A percentile compares a stretch with the other conserved stretches of the same genome.
These are phyloP conservation scores for Penstemon newberryi DNA, from an alignment of 257 asterid species.

Conservation along the genomic window DNA sequence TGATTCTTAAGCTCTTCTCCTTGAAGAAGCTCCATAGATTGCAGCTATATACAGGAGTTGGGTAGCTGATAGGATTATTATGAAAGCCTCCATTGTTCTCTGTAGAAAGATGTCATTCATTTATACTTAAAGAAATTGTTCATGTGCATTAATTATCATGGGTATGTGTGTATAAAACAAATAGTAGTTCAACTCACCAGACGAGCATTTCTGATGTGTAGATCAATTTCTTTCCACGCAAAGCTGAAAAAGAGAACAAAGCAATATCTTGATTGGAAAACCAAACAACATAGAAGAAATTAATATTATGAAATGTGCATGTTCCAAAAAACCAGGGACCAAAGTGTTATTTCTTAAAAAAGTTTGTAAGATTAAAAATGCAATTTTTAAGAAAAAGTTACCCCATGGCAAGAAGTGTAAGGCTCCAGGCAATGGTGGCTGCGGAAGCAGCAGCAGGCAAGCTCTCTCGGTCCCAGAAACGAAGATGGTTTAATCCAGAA, in stretches of 20 bases:
- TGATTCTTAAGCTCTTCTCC: constrained; percentile 37
- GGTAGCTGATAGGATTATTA: constrained; percentile 72
- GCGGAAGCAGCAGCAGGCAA: constrained; percentile 63
- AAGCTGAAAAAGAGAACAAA: constrained; percentile 45
- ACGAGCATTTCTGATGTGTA: constrained; percentile 54
- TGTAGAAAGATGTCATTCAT: constrained; percentile 27
- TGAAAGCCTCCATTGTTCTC: constrained; percentile 96
- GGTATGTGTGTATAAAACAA: background rate
- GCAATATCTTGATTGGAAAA: background rate
- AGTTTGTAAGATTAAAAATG: background rate
- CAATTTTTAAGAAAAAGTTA: constrained; percentile 16
- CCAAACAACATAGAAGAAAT: background rate
- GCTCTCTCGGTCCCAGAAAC: constrained; percentile 61
- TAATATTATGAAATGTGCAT: background rate
- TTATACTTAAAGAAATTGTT: too few relatives aligned
- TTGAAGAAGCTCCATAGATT: constrained; percentile 61
- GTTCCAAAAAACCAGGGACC: too few relatives aligned
- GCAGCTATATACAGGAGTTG: constrained; percentile 73
- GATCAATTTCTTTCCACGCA: constrained; percentile 77
- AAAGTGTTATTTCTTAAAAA: too few relatives aligned
- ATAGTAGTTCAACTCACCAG: constrained; percentile 57
- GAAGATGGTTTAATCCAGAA: constrained; percentile 64
- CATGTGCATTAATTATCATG: background rate
- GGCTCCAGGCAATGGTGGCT: constrained; percentile 78
- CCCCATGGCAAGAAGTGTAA: constrained; percentile 96